Conservation (phyloP, 1,284 basidiomycete species). For the Schizophyllum commune region DNA sequence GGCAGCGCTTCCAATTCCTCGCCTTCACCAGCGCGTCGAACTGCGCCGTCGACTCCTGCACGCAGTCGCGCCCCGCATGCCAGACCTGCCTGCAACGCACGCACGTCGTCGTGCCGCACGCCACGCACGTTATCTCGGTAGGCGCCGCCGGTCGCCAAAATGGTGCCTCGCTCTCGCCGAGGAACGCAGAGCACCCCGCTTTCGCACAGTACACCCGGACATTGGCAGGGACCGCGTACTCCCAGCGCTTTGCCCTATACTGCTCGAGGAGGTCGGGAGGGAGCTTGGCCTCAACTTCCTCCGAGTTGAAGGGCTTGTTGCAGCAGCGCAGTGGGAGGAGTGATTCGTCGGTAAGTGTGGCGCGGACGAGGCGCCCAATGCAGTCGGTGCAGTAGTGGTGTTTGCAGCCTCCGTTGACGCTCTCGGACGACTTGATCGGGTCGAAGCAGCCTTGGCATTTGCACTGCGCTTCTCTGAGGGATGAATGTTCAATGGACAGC, state of each 20-base stretch:
- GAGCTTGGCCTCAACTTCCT: conserved; percentile 2
- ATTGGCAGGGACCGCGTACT: conserved; percentile 6
- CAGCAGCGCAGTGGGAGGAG: conserved; percentile 10
- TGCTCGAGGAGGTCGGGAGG: not conserved
- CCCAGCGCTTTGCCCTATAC: conserved; percentile 1
- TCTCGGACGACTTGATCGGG: too few relatives aligned
- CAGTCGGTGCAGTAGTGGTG: not conserved
- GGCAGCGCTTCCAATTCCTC: conserved; percentile 16
- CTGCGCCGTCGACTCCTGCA: not conserved
- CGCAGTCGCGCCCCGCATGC: not conserved
- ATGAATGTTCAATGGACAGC: too few relatives aligned
- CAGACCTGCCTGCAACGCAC: not conserved
- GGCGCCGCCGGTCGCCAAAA: too few relatives aligned
- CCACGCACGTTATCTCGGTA: not conserved
- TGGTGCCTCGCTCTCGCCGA: conserved; percentile 4
- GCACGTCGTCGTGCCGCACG: not conserved
- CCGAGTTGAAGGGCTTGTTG: conserved; percentile 2
- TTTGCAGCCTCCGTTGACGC: not conserved
- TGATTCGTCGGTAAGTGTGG: conserved; percentile 3
- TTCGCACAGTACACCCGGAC: conserved; percentile 10
- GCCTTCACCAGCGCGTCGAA: conserved; percentile 12
- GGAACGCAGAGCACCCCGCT: conserved; percentile 7
- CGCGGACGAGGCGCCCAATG: not conserved
- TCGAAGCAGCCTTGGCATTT: too few relatives aligned
- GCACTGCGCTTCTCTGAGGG: too few relatives aligned